A percentile compares a stretch with the other conserved stretches of the same genome.
Conservation (phyloP, 352 stramenopile genomes). For the Phytophthora colocasiae region DNA sequence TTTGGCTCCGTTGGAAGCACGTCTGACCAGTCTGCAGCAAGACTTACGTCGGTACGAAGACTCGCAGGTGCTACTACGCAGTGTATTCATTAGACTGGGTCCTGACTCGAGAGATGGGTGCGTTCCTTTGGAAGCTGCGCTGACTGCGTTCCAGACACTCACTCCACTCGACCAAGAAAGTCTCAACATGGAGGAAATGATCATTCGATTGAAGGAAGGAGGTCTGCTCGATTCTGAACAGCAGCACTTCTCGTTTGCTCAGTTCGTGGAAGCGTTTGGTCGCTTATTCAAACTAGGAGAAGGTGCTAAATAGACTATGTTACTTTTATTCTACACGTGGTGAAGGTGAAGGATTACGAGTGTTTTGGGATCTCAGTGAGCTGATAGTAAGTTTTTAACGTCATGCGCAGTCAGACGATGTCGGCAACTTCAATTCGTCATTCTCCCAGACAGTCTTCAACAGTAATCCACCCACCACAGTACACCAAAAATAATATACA, state of each 20-base stretch:
- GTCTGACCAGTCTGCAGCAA: constrained; percentile 35
- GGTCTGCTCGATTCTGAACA: constrained; percentile 3
- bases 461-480: neutral
- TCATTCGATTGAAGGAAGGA: constrained; percentile 14
- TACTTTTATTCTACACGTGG: too few relatives aligned
- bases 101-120: constrained; percentile 18
- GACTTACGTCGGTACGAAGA: constrained; percentile 32
- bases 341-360: neutral
- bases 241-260: constrained; percentile 31
- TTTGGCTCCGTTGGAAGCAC: constrained; percentile 45
- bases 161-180: constrained; percentile 18
- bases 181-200: constrained; percentile 16
- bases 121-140: constrained; percentile 26
- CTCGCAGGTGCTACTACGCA: constrained; percentile 37
- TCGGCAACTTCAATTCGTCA: constrained; percentile 42
- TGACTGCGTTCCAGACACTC: constrained; percentile 40
- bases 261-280: constrained; percentile 44
- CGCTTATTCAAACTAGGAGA: constrained; percentile 33
- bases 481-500: too few relatives aligned
- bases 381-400: constrained; percentile 27
- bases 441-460: constrained; percentile 23
- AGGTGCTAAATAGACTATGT: neutral
- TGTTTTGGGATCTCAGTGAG: constrained; percentile 17
- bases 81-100: constrained; percentile 37
- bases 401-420: constrained; percentile 48